These are phyloP conservation scores for Acephala macrosclerotiorum DNA, from an alignment of 2,329 filamentous ascomycete species.

Conservation along the genomic window DNA sequence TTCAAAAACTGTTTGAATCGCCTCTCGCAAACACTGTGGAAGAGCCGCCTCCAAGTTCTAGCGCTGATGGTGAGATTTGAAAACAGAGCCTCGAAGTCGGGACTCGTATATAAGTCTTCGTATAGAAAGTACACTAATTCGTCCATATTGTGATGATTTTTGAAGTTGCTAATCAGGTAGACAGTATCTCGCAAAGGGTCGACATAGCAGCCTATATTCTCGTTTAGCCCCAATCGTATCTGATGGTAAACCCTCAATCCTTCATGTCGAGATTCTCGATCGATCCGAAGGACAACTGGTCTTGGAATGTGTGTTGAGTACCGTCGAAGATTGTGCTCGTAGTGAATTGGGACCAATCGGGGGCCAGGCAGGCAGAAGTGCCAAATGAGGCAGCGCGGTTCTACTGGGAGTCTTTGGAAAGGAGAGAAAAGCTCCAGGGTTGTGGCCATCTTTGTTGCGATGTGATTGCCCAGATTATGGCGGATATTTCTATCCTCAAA, in stretches of 20 bases:
- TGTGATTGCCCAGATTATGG: too few relatives aligned
- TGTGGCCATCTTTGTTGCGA: neutral
- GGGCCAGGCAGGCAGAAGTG: neutral
- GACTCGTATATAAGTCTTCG: neutral
- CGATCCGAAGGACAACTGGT: neutral
- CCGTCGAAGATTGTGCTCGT: neutral
- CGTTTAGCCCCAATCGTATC: neutral
- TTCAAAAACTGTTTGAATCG: neutral
- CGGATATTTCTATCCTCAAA: too few relatives aligned
- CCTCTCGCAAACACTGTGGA: neutral
- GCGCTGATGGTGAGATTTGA: neutral
- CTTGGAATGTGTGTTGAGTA: neutral
- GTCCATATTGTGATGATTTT: too few relatives aligned
- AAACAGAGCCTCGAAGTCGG: neutral
- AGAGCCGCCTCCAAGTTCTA: neutral
- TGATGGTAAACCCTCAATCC: slow-evolving; percentile 1
- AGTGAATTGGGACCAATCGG: neutral
- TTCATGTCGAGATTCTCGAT: slow-evolving; percentile 6
- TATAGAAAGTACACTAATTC: neutral
- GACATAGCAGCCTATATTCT: neutral
- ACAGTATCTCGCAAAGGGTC: neutral
- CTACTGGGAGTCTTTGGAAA: neutral
- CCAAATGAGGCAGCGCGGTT: neutral
- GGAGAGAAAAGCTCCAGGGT: neutral
- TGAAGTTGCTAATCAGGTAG: neutral